Conservation (phyloP, 257 asterid genomes). For the Nicotiana noctiflora region DNA sequence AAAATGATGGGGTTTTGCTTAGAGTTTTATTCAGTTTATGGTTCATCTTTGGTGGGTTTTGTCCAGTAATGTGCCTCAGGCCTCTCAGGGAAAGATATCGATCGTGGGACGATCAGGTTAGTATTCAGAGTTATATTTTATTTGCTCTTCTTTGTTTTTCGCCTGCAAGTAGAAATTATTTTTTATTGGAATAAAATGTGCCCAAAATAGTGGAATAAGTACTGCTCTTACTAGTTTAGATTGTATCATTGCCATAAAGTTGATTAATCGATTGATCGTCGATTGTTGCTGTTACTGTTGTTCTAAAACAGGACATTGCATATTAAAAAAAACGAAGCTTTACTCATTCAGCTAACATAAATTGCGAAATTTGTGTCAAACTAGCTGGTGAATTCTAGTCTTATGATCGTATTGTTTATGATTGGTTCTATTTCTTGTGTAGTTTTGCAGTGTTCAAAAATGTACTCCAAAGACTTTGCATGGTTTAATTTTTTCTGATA, state of each 20-base stretch:
- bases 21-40: constrained; percentile 47
- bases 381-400: background rate
- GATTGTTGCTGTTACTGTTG: background rate
- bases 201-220: background rate
- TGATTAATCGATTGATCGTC: background rate
- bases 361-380: background rate
- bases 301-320: background rate
- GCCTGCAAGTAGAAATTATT: background rate
- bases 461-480: too few relatives aligned
- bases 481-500: too few relatives aligned
- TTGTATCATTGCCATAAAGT: background rate
- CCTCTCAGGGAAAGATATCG: constrained; percentile 78
- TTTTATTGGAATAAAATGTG: background rate
- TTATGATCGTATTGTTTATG: too few relatives aligned
- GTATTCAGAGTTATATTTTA: constrained; percentile 14
- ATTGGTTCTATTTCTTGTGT: too few relatives aligned
- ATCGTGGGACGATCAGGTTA: constrained; percentile 96
- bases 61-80: constrained; percentile 61
- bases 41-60: constrained; percentile 26
- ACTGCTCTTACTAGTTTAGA: background rate
- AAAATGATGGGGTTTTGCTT: constrained; percentile 14
- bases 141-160: background rate
- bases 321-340: background rate
- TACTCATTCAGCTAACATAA: background rate
- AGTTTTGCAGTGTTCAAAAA: too few relatives aligned